Percentiles rank a stretch among this genome's conserved stretches.
phyloP scores from a whole-genome alignment of 148 eudicot species.

The Rhododendron ferrugineum region DNA sequence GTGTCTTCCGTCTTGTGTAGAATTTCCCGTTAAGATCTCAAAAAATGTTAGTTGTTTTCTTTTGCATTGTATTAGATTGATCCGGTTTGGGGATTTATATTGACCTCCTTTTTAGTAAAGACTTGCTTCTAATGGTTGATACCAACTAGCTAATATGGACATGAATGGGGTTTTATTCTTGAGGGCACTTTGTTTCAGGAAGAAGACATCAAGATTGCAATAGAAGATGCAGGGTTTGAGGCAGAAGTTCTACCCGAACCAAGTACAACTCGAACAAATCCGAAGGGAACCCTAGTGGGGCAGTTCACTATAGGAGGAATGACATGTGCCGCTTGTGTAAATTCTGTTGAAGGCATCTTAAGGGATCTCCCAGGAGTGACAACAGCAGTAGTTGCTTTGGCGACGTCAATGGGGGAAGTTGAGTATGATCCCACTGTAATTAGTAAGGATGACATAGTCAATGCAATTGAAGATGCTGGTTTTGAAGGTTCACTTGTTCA shows the following conservation, averaged over 20 bases:
- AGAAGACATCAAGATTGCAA: slow-evolving; percentile 69
- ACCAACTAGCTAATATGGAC: background rate
- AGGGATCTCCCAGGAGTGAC: slow-evolving; percentile 71
- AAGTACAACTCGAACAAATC: slow-evolving; percentile 27
- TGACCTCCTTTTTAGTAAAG: background rate
- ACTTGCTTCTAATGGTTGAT: background rate
- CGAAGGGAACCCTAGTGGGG: slow-evolving; percentile 58
- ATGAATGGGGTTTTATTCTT: slow-evolving; percentile 1
- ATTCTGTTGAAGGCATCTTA: slow-evolving; percentile 89
- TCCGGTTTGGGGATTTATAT: background rate
- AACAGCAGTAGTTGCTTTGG: slow-evolving; percentile 72
- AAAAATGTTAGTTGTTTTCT: background rate
- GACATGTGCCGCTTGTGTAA: slow-evolving; percentile 97
- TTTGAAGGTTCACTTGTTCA: slow-evolving; percentile 93
- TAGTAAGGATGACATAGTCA: slow-evolving; percentile 70
- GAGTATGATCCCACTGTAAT: slow-evolving; percentile 69
- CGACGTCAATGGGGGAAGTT: slow-evolving; percentile 92
- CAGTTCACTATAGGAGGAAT: slow-evolving; percentile 94
- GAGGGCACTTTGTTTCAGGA: slow-evolving; percentile 46
- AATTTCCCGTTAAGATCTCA: background rate
- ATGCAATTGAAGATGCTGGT: slow-evolving; percentile 96
- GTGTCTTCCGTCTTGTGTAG: background rate
- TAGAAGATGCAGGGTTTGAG: slow-evolving; percentile 99
- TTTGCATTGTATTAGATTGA: background rate
- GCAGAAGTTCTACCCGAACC: slow-evolving; percentile 78